These are phyloP conservation scores for Aureobasidium sp. DNA, from an alignment of 2,329 filamentous ascomycete genomes.

Conservation along the genomic window DNA sequence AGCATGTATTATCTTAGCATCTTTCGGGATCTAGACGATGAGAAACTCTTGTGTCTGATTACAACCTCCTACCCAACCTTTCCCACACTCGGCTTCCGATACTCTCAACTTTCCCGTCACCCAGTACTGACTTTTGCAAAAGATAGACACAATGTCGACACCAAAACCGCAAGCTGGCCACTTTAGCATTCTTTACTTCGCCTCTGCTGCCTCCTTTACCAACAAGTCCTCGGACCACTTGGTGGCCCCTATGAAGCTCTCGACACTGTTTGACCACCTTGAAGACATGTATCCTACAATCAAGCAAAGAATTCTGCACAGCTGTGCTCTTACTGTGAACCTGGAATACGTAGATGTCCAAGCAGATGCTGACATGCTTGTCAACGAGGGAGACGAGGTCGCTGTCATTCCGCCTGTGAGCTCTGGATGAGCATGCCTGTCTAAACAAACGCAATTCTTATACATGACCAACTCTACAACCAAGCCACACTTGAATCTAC, in stretches of 20 bases:
- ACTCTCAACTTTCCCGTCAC: not conserved
- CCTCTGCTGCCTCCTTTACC: slow-evolving; percentile 63
- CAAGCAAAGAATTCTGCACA: slow-evolving; percentile 56
- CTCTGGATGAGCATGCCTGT: slow-evolving; percentile 51
- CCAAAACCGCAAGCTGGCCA: slow-evolving; percentile 50
- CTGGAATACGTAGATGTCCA: slow-evolving; percentile 69
- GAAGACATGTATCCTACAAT: slow-evolving; percentile 66
- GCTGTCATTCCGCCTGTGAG: slow-evolving; percentile 84
- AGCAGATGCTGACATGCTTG: slow-evolving; percentile 40
- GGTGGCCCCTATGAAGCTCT: slow-evolving; percentile 55
- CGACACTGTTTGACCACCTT: slow-evolving; percentile 56
- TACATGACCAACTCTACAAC: too few species aligned
- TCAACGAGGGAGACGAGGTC: slow-evolving; percentile 71
- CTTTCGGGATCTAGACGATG: slow-evolving; percentile 14
- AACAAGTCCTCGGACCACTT: slow-evolving; percentile 58
- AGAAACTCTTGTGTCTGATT: slow-evolving; percentile 5
- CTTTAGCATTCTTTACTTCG: slow-evolving; percentile 78
- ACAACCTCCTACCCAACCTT: not conserved
- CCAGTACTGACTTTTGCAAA: not conserved
- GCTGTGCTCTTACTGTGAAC: slow-evolving; percentile 71
- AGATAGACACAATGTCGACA: slow-evolving; percentile 25
- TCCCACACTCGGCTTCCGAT: not conserved
- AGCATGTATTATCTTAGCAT: slow-evolving; percentile 44
- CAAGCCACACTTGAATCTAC: too few species aligned
- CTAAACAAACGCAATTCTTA: too few species aligned